Conservation (phyloP, 2,329 filamentous ascomycete genomes). For the Monosporascus cannonballus region DNA sequence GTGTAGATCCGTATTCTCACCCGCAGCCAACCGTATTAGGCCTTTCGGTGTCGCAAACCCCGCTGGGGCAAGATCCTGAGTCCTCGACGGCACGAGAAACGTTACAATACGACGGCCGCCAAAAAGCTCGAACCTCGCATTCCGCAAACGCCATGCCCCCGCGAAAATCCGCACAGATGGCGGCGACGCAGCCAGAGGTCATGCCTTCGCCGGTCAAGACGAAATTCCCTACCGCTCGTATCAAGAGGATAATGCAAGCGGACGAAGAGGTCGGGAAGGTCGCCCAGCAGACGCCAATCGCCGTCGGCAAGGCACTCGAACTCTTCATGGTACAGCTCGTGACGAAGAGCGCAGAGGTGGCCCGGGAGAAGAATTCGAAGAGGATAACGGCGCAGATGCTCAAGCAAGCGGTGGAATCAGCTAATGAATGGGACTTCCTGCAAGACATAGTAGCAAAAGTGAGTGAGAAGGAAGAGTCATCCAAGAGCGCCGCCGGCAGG, state of each 20-base stretch:
- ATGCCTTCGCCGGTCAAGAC: constrained; percentile 75
- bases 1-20: background rate
- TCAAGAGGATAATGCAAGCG: constrained; percentile 99
- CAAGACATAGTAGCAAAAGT: constrained; percentile 86
- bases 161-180: constrained; percentile 30
- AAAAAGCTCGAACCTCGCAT: constrained; percentile 11
- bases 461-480: constrained; percentile 43
- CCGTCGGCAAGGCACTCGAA: constrained; percentile 91
- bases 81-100: constrained; percentile 1
- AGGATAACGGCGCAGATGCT: constrained; percentile 85
- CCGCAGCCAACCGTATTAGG: background rate
- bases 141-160: constrained; percentile 30
- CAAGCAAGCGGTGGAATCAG: constrained; percentile 80
- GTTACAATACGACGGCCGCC: constrained; percentile 19
- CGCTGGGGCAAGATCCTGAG: background rate
- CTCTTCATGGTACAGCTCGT: constrained; percentile 97
- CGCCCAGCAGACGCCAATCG: constrained; percentile 92
- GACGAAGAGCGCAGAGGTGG: constrained; percentile 78
- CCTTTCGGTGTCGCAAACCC: constrained; percentile 6
- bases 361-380: constrained; percentile 76
- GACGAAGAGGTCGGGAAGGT: constrained; percentile 99
- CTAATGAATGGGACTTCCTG: constrained; percentile 92
- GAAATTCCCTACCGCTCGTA: constrained; percentile 93
- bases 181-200: constrained; percentile 34
- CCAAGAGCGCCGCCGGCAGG: constrained; percentile 25